These are phyloP conservation scores for Ascochyta viciae-villosae DNA, from an alignment of 2,329 filamentous ascomycete species.

Conservation along the genomic window DNA sequence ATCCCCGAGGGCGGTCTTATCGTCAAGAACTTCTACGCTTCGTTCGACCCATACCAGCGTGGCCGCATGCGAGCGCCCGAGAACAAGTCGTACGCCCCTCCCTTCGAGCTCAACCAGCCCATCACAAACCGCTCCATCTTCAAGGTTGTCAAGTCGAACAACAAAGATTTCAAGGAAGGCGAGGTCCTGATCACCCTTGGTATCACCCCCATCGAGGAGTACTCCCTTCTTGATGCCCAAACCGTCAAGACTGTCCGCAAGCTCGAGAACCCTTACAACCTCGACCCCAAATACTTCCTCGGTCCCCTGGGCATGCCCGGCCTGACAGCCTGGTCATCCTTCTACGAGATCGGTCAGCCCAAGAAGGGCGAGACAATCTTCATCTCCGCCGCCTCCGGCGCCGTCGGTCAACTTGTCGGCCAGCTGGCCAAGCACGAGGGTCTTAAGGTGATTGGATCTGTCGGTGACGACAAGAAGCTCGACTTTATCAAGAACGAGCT, in stretches of 20 bases:
- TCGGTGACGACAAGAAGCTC: slow-evolving; percentile 80
- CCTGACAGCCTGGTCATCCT: slow-evolving; percentile 75
- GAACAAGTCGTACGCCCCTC: slow-evolving; percentile 70
- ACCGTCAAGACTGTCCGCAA: slow-evolving; percentile 56
- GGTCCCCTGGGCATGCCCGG: slow-evolving; percentile 82
- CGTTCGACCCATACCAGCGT: slow-evolving; percentile 85
- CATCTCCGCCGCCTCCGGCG: slow-evolving; percentile 79
- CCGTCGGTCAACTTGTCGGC: slow-evolving; percentile 82
- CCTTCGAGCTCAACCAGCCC: slow-evolving; percentile 68
- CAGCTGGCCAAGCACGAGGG: slow-evolving; percentile 85
- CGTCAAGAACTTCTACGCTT: slow-evolving; percentile 74
- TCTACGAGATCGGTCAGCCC: slow-evolving; percentile 77
- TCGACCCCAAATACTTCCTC: slow-evolving; percentile 73
- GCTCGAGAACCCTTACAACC: slow-evolving; percentile 72
- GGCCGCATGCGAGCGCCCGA: slow-evolving; percentile 74
- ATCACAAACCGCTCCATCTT: slow-evolving; percentile 70
- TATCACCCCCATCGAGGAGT: slow-evolving; percentile 70
- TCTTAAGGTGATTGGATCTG: slow-evolving; percentile 78
- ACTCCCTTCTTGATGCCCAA: slow-evolving; percentile 64
- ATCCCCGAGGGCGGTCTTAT: slow-evolving; percentile 70
- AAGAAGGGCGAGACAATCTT: slow-evolving; percentile 84
- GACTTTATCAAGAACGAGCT: slow-evolving; percentile 75
- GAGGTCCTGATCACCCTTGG: slow-evolving; percentile 67
- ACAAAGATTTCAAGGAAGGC: slow-evolving; percentile 67
- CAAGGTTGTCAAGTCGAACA: slow-evolving; percentile 75